Evolutionary conservation across 108 stramenopile species (phyloP).

Genomic region (Bacterosira constricta): DNA sequence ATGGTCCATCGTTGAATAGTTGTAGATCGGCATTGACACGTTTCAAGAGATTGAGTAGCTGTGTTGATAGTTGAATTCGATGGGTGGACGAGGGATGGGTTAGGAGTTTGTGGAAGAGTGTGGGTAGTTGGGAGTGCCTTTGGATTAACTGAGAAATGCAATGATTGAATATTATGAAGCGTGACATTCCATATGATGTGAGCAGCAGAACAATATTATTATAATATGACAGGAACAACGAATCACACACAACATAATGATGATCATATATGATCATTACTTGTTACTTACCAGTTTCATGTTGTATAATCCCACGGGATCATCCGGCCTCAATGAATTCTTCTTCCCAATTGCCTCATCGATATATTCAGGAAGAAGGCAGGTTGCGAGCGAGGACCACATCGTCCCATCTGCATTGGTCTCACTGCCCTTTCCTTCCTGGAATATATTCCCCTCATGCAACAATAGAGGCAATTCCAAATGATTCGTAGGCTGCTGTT

Average conservation of each 20-base stretch:
- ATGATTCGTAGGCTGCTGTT: too few species aligned
- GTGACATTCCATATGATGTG: too few species aligned
- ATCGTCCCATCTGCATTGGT: background rate
- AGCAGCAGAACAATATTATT: too few species aligned
- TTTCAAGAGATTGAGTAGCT: constrained; percentile 32
- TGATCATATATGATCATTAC: too few species aligned
- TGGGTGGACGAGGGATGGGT: constrained; percentile 8
- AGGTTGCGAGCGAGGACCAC: background rate
- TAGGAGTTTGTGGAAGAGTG: constrained; percentile 25
- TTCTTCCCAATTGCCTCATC: constrained; percentile 34
- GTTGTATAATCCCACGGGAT: constrained; percentile 32
- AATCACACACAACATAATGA: too few species aligned
- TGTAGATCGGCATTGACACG: constrained; percentile 30
- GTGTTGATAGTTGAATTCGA: constrained; percentile 21
- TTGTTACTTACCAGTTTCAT: constrained; percentile 40
- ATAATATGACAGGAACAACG: too few species aligned
- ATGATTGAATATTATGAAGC: too few species aligned
- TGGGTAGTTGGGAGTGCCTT: constrained; percentile 29
- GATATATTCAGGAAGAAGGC: constrained; percentile 38
- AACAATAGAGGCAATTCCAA: constrained; percentile 28
- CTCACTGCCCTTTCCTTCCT: background rate
- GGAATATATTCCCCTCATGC: constrained; percentile 38
- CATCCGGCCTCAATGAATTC: constrained; percentile 15
- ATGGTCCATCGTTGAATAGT: constrained; percentile 31
- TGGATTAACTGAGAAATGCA: constrained; percentile 19